Conservation (phyloP, 2,329 filamentous ascomycete species). For the Cladosporium sp. region DNA sequence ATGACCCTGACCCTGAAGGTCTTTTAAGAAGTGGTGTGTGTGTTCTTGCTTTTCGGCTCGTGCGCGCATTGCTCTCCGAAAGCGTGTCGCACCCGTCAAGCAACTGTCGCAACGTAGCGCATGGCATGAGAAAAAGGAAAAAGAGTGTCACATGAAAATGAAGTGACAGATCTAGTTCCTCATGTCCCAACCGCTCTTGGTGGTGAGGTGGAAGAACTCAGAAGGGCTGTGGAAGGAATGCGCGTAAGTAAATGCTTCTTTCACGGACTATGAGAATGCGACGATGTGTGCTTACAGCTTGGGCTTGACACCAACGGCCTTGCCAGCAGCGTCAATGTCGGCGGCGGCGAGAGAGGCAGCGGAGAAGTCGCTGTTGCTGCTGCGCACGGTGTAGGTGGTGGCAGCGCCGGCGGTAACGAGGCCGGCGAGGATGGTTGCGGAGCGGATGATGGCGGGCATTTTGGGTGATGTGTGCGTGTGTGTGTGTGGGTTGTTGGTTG, state of each 20-base stretch:
- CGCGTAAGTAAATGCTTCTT: background rate
- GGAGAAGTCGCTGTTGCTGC: slow-evolving; percentile 23
- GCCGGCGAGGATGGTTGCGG: slow-evolving; percentile 23
- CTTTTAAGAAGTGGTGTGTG: background rate
- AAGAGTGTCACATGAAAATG: background rate
- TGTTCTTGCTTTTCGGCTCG: background rate
- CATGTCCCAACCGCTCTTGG: slow-evolving; percentile 15
- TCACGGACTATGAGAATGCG: background rate
- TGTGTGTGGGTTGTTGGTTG: slow-evolving; percentile 1
- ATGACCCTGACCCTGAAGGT: background rate
- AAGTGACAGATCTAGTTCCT: slow-evolving; percentile 5
- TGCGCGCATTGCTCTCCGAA: background rate
- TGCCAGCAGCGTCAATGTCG: slow-evolving; percentile 22
- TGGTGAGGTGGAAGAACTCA: slow-evolving; percentile 27
- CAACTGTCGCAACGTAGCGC: background rate
- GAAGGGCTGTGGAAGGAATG: slow-evolving; percentile 19
- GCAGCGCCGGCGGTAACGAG: slow-evolving; percentile 22
- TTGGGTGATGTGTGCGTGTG: background rate
- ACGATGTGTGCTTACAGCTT: slow-evolving; percentile 19
- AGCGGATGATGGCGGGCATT: slow-evolving; percentile 19
- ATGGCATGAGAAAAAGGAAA: background rate
- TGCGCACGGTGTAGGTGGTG: slow-evolving; percentile 21
- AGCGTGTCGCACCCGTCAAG: background rate
- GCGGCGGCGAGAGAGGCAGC: slow-evolving; percentile 22
- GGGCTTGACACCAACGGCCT: slow-evolving; percentile 11